Percentiles rank a stretch among this genome's conserved stretches.
phyloP scores from a whole-genome alignment of 306 rosid species.

The Carpinus fangiana region DNA sequence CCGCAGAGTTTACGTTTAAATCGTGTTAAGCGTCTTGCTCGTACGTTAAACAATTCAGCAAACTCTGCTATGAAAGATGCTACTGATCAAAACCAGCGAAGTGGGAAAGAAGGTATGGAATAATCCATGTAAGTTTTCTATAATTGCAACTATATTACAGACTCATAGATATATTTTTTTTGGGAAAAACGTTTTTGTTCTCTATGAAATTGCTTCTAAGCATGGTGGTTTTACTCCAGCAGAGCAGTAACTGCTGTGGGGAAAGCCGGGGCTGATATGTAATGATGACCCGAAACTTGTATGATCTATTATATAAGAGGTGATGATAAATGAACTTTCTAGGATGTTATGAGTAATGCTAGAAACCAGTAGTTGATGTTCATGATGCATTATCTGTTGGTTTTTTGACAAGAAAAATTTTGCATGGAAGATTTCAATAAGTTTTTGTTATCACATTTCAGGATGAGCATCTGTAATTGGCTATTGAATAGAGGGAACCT shows the following conservation, averaged over 20 bases:
- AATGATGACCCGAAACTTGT: conserved; percentile 18
- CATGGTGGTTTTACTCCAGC: conserved; percentile 18
- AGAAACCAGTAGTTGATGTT: conserved; percentile 5
- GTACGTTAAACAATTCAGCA: conserved; percentile 27
- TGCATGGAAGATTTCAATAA: neutral
- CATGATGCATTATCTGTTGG: neutral
- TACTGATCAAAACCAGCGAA: conserved; percentile 23
- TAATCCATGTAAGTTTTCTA: neutral
- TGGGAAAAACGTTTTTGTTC: no score
- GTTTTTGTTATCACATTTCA: conserved; percentile 27
- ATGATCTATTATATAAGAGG: conserved; percentile 18
- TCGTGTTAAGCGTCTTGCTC: conserved; percentile 61
- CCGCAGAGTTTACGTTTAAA: conserved; percentile 52
- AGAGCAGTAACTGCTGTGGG: conserved; percentile 20
- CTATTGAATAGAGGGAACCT: conserved; percentile 20
- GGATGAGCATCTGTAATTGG: conserved; percentile 24
- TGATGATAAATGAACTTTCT: conserved; percentile 26
- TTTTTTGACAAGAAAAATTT: neutral
- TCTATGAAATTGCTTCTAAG: neutral
- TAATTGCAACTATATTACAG: neutral
- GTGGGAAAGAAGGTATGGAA: neutral
- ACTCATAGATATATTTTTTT: neutral
- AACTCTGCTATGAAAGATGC: conserved; percentile 26
- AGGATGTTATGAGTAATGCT: conserved; percentile 10
- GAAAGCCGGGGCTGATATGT: conserved; percentile 25